phyloP scores from a whole-genome alignment of 805 yeast genomes.

The Candida nitratophila region DNA sequence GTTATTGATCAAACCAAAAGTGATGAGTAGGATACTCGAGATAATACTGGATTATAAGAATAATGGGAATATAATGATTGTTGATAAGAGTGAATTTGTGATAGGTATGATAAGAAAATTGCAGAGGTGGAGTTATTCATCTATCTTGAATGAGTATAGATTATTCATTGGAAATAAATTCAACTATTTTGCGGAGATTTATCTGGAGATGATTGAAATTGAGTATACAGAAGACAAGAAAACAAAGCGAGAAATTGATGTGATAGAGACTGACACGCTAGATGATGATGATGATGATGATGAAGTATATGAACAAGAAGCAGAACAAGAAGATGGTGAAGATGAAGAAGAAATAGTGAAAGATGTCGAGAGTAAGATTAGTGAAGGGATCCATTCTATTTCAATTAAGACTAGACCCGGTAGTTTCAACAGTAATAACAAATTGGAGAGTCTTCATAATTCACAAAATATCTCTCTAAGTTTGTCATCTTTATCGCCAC shows the following conservation, averaged over 20 bases:
- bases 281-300: no score
- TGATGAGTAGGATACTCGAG: constrained; percentile 61
- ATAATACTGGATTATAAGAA: constrained; percentile 50
- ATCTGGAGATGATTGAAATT: constrained; percentile 64
- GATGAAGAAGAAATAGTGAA: neutral
- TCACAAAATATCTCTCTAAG: neutral
- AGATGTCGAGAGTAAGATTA: no score
- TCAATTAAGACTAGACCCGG: neutral
- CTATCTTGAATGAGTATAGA: constrained; percentile 80
- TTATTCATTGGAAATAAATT: constrained; percentile 65
- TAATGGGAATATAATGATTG: constrained; percentile 62
- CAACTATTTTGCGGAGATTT: constrained; percentile 76
- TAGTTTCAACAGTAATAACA: neutral
- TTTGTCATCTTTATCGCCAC: constrained; percentile 54
- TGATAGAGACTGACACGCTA: no score
- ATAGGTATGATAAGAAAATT: constrained; percentile 76
- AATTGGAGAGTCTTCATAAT: no score
- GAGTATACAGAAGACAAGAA: constrained; percentile 28
- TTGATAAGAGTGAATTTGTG: constrained; percentile 75
- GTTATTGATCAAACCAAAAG: constrained; percentile 66
- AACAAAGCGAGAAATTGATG: constrained; percentile 2
- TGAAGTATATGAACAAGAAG: constrained; percentile 4
- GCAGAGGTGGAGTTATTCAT: constrained; percentile 84
- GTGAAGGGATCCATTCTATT: no score
- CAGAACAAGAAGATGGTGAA: constrained; percentile 2